Conservation (phyloP, 2,329 filamentous ascomycete genomes). For the Podosphaera leucotricha region DNA sequence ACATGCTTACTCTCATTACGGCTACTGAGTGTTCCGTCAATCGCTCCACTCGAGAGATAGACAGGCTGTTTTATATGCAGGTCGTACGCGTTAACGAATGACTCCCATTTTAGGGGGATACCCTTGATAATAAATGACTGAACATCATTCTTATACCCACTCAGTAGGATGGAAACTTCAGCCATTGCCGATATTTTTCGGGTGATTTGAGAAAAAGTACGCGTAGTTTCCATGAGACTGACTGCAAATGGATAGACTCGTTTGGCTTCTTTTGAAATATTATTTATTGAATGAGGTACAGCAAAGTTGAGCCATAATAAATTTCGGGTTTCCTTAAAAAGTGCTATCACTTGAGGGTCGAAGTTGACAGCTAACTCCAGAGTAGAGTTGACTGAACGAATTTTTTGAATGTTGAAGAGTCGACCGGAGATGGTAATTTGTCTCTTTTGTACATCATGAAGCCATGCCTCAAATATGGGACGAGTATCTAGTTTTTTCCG, state of each 20-base stretch:
- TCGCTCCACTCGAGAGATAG: constrained; percentile 31
- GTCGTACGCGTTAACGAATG: constrained; percentile 92
- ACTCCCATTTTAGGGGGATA: constrained; percentile 83
- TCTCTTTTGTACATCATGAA: constrained; percentile 67
- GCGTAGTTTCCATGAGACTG: constrained; percentile 95
- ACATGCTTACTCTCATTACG: constrained; percentile 76
- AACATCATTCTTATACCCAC: constrained; percentile 78
- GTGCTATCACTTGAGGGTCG: constrained; percentile 82
- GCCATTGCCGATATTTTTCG: constrained; percentile 67
- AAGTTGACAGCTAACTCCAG: constrained; percentile 89
- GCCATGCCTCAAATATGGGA: constrained; percentile 88
- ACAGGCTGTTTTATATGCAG: constrained; percentile 48
- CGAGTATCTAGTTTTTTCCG: constrained; percentile 87
- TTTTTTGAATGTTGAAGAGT: constrained; percentile 70
- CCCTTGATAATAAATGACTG: constrained; percentile 67
- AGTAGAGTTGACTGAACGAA: constrained; percentile 72
- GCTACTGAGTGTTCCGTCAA: constrained; percentile 33
- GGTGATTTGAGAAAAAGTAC: constrained; percentile 72
- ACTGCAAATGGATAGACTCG: constrained; percentile 95
- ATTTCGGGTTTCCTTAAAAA: constrained; percentile 97
- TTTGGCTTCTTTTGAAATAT: constrained; percentile 95
- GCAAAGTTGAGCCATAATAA: constrained; percentile 85
- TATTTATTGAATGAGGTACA: constrained; percentile 83
- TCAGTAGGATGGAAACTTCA: constrained; percentile 67
- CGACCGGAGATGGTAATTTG: constrained; percentile 82